Base-by-base conservation (phyloP, 306 rosid genomes). In the peach (Prunus persica) region DNA sequence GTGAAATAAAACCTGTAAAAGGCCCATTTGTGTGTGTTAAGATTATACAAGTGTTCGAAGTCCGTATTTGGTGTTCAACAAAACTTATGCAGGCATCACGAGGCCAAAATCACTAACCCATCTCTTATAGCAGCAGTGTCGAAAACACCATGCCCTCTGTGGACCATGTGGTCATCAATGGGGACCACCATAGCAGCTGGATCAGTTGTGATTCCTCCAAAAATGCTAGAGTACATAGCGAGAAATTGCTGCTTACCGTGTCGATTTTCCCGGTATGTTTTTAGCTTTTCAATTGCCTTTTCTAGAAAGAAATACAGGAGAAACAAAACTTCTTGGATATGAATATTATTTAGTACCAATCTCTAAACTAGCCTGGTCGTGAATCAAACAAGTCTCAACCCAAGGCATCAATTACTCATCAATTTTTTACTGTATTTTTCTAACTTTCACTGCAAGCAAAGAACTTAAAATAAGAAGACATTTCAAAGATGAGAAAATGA, bases 101-200 rank as follows among this genome's bases (percentile, higher is more conserved):
- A 73, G 61, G 24, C 28, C 15, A 50, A 46, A 24, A 74, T 73
- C 51, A 89, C 96, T 82, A 64, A 90, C 98, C 98, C 98, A 3
- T 94, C 89, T 72, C 77, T 71, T 49, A 94, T 90, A 81, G 96
- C 90, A 41, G 97, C 98, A 20, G 98, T 94, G 67, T 94, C 97
- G 20, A 94, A 94, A 81, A 94, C 97, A 76, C 94, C 97, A 30
- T 94, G 98, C 65, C 98, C 98, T 62, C 98, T 83, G 27, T 94
- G 98, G 76, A 94, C 95, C 97, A 94, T 89, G 86, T 94, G 98
- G 74, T 94, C 98, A 79, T 91, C 98, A 83, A 91, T 79, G 28
- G 98, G 95, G 72, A 94, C 85, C 65, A 91, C 90, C 98, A 94
- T 94, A 30, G 87, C 93, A 70, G 91, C 86, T 62, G 95, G 88